These are phyloP conservation scores for Mycena chlorophos DNA, from an alignment of 768 basidiomycete species.

Conservation along the genomic window DNA sequence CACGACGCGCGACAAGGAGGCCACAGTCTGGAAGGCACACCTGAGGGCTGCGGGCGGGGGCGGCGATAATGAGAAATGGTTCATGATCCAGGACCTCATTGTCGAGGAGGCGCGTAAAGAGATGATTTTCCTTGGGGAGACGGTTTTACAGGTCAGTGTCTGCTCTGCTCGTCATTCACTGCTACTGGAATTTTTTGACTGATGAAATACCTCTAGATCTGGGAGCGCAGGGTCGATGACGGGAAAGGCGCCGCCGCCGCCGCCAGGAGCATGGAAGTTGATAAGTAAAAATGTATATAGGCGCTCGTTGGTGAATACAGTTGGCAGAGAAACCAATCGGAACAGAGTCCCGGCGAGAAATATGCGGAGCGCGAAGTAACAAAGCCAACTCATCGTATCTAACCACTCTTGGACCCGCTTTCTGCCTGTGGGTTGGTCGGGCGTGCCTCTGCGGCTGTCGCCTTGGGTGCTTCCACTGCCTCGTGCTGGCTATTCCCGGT, in stretches of 20 bases:
- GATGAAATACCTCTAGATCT: constrained; percentile 51
- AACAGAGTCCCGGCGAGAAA: not conserved
- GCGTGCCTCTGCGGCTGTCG: not conserved
- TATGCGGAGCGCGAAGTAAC: not conserved
- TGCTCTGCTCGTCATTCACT: constrained; percentile 8
- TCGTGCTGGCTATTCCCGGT: not conserved
- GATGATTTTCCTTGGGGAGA: constrained; percentile 97
- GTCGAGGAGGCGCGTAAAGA: constrained; percentile 96
- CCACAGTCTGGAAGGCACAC: constrained; percentile 91
- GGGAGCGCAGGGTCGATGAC: constrained; percentile 53
- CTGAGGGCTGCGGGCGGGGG: constrained; percentile 73
- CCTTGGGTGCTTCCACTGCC: not conserved
- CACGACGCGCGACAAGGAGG: constrained; percentile 91
- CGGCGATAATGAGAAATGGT: constrained; percentile 90
- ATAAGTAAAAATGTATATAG: constrained; percentile 25
- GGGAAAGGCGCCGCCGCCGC: constrained; percentile 27
- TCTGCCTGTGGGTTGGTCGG: not conserved
- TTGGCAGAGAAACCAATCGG: not conserved
- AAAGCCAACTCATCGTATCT: not conserved
- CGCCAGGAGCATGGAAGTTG: constrained; percentile 32
- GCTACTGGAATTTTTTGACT: constrained; percentile 8
- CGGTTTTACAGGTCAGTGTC: constrained; percentile 82
- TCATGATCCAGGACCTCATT: constrained; percentile 93
- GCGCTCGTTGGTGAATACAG: constrained; percentile 5
- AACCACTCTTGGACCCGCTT: not conserved